A percentile compares a stretch with the other conserved stretches of the same genome.
Evolutionary conservation across 805 yeast species (phyloP).

Genomic region (Debaryomyces castellii): DNA sequence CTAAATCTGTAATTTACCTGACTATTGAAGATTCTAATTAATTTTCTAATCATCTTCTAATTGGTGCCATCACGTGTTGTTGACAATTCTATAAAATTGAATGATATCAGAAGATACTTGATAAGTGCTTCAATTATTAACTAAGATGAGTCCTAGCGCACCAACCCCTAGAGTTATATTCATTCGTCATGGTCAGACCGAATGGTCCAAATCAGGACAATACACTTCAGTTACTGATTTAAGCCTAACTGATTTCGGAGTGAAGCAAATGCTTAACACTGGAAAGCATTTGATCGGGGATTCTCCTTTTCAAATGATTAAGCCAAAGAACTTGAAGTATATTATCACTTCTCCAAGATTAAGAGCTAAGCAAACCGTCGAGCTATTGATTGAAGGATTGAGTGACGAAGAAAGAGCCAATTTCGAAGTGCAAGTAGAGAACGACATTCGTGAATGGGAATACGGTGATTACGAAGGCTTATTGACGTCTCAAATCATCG

Average conservation of each 20-base stretch:
- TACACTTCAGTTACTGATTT: slow-evolving; percentile 86
- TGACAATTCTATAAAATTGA: background rate
- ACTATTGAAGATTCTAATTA: too few relatives aligned
- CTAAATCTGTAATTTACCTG: too few relatives aligned
- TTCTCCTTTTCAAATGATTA: slow-evolving; percentile 52
- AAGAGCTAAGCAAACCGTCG: slow-evolving; percentile 75
- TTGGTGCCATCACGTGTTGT: background rate
- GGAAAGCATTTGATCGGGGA: slow-evolving; percentile 68
- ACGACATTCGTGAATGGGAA: slow-evolving; percentile 90
- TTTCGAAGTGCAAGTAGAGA: slow-evolving; percentile 46
- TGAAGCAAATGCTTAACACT: slow-evolving; percentile 68
- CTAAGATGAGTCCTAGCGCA: slow-evolving; percentile 9
- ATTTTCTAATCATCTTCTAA: too few relatives aligned
- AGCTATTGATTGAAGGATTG: slow-evolving; percentile 55
- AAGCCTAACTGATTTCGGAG: slow-evolving; percentile 76
- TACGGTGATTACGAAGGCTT: slow-evolving; percentile 95
- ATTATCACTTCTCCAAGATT: slow-evolving; percentile 79
- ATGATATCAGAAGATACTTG: too few relatives aligned
- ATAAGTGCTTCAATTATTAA: too few relatives aligned
- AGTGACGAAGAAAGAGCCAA: slow-evolving; percentile 40
- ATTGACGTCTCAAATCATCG: slow-evolving; percentile 63
- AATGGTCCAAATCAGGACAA: slow-evolving; percentile 93
- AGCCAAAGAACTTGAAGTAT: slow-evolving; percentile 60
- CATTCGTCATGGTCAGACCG: slow-evolving; percentile 88
- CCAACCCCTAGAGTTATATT: slow-evolving; percentile 67